Conservation (phyloP, 257 asterid species). For the Solanum chiquidenum region DNA sequence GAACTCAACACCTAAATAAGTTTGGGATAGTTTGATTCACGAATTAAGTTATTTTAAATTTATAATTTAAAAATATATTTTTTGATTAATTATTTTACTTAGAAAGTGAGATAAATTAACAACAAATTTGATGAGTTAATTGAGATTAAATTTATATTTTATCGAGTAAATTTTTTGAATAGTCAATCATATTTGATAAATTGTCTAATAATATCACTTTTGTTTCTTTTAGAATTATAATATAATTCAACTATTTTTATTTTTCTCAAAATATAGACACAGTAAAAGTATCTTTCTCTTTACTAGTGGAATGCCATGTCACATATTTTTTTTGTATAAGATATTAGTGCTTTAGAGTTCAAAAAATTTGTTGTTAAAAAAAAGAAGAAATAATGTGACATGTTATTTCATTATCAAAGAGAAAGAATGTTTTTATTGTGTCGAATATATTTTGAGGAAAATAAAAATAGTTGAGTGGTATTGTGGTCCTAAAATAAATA, state of each 20-base stretch:
- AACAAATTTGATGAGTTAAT: neutral
- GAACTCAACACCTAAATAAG: neutral
- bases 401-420: no score
- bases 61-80: no score
- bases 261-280: neutral
- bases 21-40: neutral
- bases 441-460: no score
- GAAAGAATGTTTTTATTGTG: no score
- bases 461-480: no score
- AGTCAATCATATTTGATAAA: no score
- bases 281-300: neutral
- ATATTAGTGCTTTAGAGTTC: neutral
- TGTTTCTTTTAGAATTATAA: neutral
- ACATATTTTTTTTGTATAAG: neutral
- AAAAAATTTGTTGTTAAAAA: no score
- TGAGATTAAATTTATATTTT: neutral
- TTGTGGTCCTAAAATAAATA: no score
- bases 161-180: no score
- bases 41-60: no score
- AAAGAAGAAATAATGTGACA: no score
- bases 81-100: neutral
- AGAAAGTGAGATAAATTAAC: no score
- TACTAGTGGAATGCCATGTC: neutral
- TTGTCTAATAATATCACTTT: neutral
- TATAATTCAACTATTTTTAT: neutral